Percentiles rank a stretch among this genome's conserved stretches.
Evolutionary conservation across 1,139 yeast genomes (phyloP).

Genomic region (Nakaseomyces sp.): DNA sequence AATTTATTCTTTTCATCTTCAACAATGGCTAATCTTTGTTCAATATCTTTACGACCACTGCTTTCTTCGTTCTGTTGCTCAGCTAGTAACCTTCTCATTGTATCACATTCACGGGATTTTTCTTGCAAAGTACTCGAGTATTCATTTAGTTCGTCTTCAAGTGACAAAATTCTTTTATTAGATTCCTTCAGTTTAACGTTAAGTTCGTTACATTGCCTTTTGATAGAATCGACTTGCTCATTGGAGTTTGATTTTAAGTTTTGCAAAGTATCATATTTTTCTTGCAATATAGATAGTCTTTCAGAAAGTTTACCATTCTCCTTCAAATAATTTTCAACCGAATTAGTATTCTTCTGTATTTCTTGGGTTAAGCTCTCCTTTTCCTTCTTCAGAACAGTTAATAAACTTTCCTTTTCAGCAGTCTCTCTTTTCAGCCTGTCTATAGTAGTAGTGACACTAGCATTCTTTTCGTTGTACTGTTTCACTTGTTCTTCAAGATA

Average conservation of each 20-base stretch:
- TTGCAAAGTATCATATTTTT: constrained; percentile 42
- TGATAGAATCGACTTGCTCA: constrained; percentile 50
- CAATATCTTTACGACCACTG: constrained; percentile 40
- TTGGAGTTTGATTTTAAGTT: constrained; percentile 41
- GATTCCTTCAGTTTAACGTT: constrained; percentile 60
- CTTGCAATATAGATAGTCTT: constrained; percentile 44
- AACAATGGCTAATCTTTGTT: constrained; percentile 36
- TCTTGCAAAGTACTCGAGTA: constrained; percentile 66
- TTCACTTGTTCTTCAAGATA: constrained; percentile 39
- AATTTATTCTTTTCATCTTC: constrained; percentile 53
- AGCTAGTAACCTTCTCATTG: constrained; percentile 57
- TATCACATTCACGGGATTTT: constrained; percentile 66
- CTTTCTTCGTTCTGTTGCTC: constrained; percentile 60
- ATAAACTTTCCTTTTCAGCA: constrained; percentile 21
- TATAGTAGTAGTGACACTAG: constrained; percentile 20
- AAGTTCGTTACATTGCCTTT: constrained; percentile 73
- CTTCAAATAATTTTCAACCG: constrained; percentile 39
- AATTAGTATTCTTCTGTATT: constrained; percentile 38
- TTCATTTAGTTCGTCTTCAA: constrained; percentile 77
- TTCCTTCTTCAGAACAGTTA: constrained; percentile 32
- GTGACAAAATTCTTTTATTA: constrained; percentile 47
- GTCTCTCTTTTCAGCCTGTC: constrained; percentile 23
- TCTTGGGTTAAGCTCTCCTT: constrained; percentile 36
- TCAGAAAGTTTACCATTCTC: constrained; percentile 47
- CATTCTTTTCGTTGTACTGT: constrained; percentile 29